Conservation (phyloP, 306 rosid genomes). For the Dryas alaskensis region DNA sequence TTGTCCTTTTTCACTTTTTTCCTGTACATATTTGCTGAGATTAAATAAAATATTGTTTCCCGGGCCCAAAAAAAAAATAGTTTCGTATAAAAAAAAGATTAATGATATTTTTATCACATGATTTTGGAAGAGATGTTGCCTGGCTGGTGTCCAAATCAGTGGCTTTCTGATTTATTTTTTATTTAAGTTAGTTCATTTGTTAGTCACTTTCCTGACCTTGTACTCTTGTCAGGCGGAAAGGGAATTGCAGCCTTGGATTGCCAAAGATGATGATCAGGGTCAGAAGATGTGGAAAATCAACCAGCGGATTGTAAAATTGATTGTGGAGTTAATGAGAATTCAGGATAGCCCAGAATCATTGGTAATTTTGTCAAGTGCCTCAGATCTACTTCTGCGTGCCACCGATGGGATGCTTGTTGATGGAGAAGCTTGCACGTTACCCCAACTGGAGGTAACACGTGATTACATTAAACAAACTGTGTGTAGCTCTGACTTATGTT, state of each 20-base stretch:
- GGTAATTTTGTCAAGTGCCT: conserved; percentile 87
- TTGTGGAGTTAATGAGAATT: conserved; percentile 93
- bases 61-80: no score
- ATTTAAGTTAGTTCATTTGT: conserved; percentile 28
- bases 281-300: conserved; percentile 97
- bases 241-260: conserved; percentile 98
- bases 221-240: conserved; percentile 71
- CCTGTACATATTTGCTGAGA: no score
- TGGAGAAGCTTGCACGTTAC: conserved; percentile 97
- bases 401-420: conserved; percentile 98
- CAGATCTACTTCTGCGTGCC: conserved; percentile 91
- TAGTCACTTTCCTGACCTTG: conserved; percentile 41
- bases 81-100: no score
- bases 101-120: conserved; percentile 4
- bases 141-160: conserved; percentile 14
- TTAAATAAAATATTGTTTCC: no score
- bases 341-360: conserved; percentile 78
- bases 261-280: conserved; percentile 86
- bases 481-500: neutral
- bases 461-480: neutral
- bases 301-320: conserved; percentile 82
- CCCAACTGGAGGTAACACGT: conserved; percentile 80
- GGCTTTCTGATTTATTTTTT: conserved; percentile 14
- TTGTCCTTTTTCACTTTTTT: no score
- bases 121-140: conserved; percentile 19